Evolutionary conservation across 2,329 filamentous ascomycete genomes (phyloP).

Genomic region (Arthroderma sp.): DNA sequence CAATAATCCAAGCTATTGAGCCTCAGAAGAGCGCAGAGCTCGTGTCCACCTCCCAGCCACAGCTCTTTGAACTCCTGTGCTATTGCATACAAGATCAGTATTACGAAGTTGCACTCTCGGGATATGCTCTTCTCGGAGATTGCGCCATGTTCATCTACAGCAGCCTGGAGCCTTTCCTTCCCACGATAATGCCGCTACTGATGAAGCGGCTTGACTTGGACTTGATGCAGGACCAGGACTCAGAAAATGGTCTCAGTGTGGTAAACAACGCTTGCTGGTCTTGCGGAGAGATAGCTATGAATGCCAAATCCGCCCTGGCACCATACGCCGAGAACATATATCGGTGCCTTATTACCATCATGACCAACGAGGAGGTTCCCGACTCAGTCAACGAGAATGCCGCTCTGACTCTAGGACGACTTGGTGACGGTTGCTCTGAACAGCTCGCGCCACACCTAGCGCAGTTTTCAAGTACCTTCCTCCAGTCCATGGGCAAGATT

Average conservation of each 20-base stretch:
- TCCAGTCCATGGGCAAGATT: slow-evolving; percentile 69
- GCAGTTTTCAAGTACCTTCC: slow-evolving; percentile 69
- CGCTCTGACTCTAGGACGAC: slow-evolving; percentile 76
- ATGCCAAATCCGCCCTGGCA: slow-evolving; percentile 56
- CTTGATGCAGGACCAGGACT: slow-evolving; percentile 60
- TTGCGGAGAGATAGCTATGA: slow-evolving; percentile 78
- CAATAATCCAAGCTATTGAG: slow-evolving; percentile 81
- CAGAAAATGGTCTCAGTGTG: slow-evolving; percentile 76
- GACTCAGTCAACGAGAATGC: slow-evolving; percentile 85
- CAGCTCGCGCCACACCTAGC: slow-evolving; percentile 65
- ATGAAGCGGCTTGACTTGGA: slow-evolving; percentile 78
- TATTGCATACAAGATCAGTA: slow-evolving; percentile 86
- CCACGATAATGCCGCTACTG: slow-evolving; percentile 61
- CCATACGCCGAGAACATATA: slow-evolving; percentile 68
- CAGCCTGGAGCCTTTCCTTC: slow-evolving; percentile 61
- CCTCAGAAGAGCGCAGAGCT: slow-evolving; percentile 60
- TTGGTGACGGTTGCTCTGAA: slow-evolving; percentile 67
- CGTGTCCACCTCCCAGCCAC: slow-evolving; percentile 60
- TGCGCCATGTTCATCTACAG: slow-evolving; percentile 85
- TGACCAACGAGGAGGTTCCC: slow-evolving; percentile 73
- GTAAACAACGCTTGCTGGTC: slow-evolving; percentile 99
- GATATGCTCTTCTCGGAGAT: slow-evolving; percentile 87
- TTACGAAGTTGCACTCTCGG: slow-evolving; percentile 90
- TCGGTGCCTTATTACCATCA: slow-evolving; percentile 63
- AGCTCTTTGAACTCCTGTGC: slow-evolving; percentile 78